Conservation (phyloP, 768 basidiomycete species). For the Tephrocybe sp. region DNA sequence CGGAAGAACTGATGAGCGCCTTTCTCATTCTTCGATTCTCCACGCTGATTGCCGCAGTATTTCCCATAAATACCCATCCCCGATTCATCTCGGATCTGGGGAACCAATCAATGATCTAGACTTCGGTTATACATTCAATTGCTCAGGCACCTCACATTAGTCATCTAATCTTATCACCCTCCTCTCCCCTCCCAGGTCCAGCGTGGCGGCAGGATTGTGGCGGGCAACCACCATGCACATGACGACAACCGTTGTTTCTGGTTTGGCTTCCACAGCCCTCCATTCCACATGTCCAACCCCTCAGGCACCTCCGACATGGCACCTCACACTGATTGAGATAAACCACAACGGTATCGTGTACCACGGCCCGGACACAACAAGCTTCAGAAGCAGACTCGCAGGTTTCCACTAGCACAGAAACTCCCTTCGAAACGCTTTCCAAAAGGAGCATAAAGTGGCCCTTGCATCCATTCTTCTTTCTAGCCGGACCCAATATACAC, state of each 20-base stretch:
- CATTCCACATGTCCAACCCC: not conserved
- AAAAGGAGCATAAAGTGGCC: slow-evolving; percentile 12
- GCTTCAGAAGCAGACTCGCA: slow-evolving; percentile 8
- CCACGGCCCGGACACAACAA: slow-evolving; percentile 13
- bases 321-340: slow-evolving; percentile 9
- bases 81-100: slow-evolving; percentile 37
- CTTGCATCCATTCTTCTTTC: slow-evolving; percentile 1
- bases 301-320: not conserved
- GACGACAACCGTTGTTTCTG: not conserved
- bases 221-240: not conserved
- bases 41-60: slow-evolving; percentile 28
- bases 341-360: slow-evolving; percentile 7
- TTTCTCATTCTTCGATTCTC: slow-evolving; percentile 11
- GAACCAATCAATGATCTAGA: slow-evolving; percentile 26
- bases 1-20: slow-evolving; percentile 11
- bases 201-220: no score
- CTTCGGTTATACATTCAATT: slow-evolving; percentile 21
- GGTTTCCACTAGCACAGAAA: not conserved
- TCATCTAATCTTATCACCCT: slow-evolving; percentile 21
- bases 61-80: slow-evolving; percentile 21
- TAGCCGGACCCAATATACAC: slow-evolving; percentile 14
- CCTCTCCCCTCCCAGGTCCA: not conserved
- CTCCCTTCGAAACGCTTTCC: slow-evolving; percentile 7
- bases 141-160: slow-evolving; percentile 20
- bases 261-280: not conserved